phyloP scores from a whole-genome alignment of 805 yeast genomes.

The Barnettozyma siamensis region DNA sequence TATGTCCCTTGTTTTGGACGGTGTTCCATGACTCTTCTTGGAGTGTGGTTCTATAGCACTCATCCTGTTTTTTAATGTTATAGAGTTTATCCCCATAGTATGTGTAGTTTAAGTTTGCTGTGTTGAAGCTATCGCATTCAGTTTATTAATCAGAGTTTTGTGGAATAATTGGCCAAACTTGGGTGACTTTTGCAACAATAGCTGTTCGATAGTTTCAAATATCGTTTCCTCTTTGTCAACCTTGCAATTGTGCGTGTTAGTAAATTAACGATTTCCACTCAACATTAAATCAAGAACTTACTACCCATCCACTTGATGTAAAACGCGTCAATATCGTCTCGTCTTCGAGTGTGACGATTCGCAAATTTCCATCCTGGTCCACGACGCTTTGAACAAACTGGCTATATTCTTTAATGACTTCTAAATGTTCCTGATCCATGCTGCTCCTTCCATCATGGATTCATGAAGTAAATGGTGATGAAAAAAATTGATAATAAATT shows the following conservation, averaged over 20 bases:
- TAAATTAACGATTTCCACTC: too few relatives aligned
- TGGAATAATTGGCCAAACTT: constrained; percentile 11
- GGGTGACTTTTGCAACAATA: constrained; percentile 15
- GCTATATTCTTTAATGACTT: constrained; percentile 7
- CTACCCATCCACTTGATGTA: constrained; percentile 13
- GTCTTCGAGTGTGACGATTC: constrained; percentile 12
- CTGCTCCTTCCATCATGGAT: constrained; percentile 1
- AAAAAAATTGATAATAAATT: too few relatives aligned
- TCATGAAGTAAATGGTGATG: too few relatives aligned
- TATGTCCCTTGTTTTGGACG: not conserved
- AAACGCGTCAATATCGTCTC: constrained; percentile 1
- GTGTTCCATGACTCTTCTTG: too few relatives aligned
- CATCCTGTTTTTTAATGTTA: too few relatives aligned
- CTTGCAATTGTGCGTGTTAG: not conserved
- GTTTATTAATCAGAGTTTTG: constrained; percentile 3
- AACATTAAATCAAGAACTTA: constrained; percentile 1
- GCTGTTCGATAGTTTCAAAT: constrained; percentile 27
- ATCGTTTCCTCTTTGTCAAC: not conserved
- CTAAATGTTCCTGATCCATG: constrained; percentile 3
- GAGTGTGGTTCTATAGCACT: too few relatives aligned
- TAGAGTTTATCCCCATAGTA: too few relatives aligned
- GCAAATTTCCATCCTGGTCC: constrained; percentile 1
- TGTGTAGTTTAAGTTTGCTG: too few relatives aligned
- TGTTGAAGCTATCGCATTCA: not conserved
- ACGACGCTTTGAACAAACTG: constrained; percentile 3